Evolutionary conservation across 345 rosid species (phyloP).

Genomic region (Triadica sebifera): DNA sequence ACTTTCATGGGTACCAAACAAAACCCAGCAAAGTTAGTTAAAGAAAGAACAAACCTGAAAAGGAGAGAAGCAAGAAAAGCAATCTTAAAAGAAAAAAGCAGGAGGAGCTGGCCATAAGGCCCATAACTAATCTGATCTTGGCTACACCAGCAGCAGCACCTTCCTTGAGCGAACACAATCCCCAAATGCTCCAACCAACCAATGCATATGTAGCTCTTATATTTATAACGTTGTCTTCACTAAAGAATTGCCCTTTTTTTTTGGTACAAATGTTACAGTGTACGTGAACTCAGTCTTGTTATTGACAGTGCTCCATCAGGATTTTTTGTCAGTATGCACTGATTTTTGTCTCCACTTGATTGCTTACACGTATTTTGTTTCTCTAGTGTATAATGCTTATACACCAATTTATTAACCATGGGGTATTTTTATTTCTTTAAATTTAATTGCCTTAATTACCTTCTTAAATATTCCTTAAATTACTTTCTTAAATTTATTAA

Average conservation of each 20-base stretch:
- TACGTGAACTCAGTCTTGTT: too few species aligned
- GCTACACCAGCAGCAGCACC: not conserved
- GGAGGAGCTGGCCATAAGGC: constrained; percentile 32
- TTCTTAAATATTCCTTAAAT: not conserved
- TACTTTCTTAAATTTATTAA: too few species aligned
- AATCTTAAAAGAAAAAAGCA: constrained; percentile 24
- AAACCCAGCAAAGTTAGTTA: not conserved
- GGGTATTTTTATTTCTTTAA: not conserved
- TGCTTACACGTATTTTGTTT: not conserved
- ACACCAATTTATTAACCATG: not conserved
- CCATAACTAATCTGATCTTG: constrained; percentile 25
- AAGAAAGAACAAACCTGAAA: constrained; percentile 50
- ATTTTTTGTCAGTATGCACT: not conserved
- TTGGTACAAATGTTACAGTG: not conserved
- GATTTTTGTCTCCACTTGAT: not conserved
- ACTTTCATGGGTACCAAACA: constrained; percentile 6
- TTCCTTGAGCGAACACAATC: not conserved
- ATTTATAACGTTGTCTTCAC: constrained; percentile 1
- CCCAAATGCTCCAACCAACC: constrained; percentile 2
- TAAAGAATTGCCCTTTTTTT: too few species aligned
- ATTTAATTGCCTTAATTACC: not conserved
- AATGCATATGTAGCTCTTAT: not conserved
- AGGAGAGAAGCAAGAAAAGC: constrained; percentile 37
- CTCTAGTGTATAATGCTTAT: not conserved
- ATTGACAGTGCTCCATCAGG: not conserved